Conservation (phyloP, 1,139 yeast genomes). For the Debaryomyces sp. region DNA sequence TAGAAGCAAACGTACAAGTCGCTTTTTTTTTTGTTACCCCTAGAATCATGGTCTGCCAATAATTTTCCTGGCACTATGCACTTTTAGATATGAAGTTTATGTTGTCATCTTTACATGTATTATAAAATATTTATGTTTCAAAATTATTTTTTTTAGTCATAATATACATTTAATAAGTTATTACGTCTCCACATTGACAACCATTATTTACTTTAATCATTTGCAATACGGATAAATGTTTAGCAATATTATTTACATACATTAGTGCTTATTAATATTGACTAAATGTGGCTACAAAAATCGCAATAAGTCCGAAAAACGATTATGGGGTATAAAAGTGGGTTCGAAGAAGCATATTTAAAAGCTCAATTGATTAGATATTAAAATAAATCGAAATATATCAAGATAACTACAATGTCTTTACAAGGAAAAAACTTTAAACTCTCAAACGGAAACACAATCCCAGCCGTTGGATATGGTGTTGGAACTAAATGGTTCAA, state of each 20-base stretch:
- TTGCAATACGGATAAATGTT: neutral
- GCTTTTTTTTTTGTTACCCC: neutral
- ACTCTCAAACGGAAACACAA: constrained; percentile 25
- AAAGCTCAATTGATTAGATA: neutral
- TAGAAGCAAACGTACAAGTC: neutral
- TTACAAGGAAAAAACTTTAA: constrained; percentile 20
- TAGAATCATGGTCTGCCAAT: neutral
- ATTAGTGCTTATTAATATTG: neutral
- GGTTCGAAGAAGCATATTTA: neutral
- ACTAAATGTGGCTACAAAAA: neutral
- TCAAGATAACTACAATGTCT: constrained; percentile 6
- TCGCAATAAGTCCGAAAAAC: neutral
- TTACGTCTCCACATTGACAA: neutral
- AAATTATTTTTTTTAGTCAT: neutral
- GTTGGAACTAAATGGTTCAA: constrained; percentile 40
- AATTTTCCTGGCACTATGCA: neutral
- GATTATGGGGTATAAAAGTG: neutral
- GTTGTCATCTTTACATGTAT: constrained; percentile 8
- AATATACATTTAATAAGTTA: neutral
- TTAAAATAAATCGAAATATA: neutral
- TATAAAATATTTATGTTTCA: constrained; percentile 4
- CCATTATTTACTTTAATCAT: neutral
- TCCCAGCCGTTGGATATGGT: constrained; percentile 36
- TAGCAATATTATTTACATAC: neutral
- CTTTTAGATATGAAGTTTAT: constrained; percentile 5